Percentiles rank a stretch among this genome's conserved stretches.
Conservation (phyloP, 2,329 filamentous ascomycete genomes). For the Talaromyces rugulosus region DNA sequence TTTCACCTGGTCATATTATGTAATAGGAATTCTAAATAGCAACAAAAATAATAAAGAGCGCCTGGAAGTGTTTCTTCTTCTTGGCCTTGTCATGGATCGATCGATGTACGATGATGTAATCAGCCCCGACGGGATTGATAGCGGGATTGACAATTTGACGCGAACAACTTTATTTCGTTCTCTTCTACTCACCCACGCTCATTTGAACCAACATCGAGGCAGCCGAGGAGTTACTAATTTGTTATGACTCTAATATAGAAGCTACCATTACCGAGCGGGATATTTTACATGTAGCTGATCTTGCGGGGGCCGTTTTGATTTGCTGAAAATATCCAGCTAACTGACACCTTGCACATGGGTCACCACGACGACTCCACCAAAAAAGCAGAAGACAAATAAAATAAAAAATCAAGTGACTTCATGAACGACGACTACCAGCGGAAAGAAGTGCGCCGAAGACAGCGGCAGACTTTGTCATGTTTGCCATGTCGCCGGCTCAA, state of each 20-base stretch:
- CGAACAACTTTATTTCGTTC: neutral
- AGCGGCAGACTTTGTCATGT: slow-evolving; percentile 14
- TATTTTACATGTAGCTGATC: neutral
- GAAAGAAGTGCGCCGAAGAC: slow-evolving; percentile 12
- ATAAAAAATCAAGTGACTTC: neutral
- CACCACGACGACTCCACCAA: too few relatives aligned
- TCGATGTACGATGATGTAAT: neutral
- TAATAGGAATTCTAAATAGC: neutral
- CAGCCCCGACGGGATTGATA: neutral
- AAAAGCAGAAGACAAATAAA: neutral
- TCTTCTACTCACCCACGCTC: neutral
- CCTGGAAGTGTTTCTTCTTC: neutral
- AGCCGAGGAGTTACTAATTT: neutral
- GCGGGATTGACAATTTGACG: neutral
- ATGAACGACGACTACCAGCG: slow-evolving; percentile 2
- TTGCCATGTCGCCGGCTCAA: slow-evolving; percentile 14
- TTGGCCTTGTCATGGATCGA: neutral
- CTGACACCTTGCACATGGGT: neutral
- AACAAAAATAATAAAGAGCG: neutral
- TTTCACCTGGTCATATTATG: neutral
- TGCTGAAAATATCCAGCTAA: neutral
- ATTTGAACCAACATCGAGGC: neutral
- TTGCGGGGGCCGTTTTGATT: neutral
- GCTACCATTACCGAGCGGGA: neutral
- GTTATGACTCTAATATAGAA: neutral